Conservation (phyloP, 495 filamentous ascomycete genomes). For the Aspergillus heteromorphus region DNA sequence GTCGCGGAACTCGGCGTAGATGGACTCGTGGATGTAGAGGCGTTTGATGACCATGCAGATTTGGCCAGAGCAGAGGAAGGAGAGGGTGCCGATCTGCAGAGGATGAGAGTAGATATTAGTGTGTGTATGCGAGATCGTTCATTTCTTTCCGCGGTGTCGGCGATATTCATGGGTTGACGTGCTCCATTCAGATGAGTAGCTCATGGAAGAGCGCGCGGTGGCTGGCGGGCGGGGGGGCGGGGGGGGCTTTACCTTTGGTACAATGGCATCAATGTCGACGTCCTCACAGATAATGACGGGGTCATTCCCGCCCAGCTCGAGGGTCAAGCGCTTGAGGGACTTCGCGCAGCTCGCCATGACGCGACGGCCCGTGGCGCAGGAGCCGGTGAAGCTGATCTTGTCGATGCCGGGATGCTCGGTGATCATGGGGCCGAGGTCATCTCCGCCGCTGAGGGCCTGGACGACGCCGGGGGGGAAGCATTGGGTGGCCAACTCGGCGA, state of each 20-base stretch:
- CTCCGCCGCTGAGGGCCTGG: slow-evolving; percentile 63
- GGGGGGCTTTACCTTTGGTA: slow-evolving; percentile 42
- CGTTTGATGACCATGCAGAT: slow-evolving; percentile 56
- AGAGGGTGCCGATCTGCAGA: slow-evolving; percentile 34
- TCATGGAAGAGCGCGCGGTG: too few species aligned
- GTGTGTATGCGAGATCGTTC: too few species aligned
- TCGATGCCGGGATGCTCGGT: slow-evolving; percentile 54
- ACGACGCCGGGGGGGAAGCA: slow-evolving; percentile 63
- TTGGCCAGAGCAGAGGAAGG: slow-evolving; percentile 49
- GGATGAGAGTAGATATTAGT: not conserved
- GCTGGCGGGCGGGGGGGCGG: too few species aligned
- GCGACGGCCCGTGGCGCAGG: slow-evolving; percentile 56
- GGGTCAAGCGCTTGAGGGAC: slow-evolving; percentile 56
- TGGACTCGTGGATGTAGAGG: slow-evolving; percentile 60
- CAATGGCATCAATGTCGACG: slow-evolving; percentile 54
- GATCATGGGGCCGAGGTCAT: slow-evolving; percentile 55
- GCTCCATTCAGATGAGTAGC: too few species aligned
- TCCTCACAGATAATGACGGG: slow-evolving; percentile 56
- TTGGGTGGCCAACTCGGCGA: slow-evolving; percentile 54
- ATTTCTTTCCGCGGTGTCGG: too few species aligned
- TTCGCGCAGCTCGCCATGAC: slow-evolving; percentile 56
- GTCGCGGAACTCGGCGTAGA: slow-evolving; percentile 56
- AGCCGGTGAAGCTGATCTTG: slow-evolving; percentile 68
- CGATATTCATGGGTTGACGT: too few species aligned
- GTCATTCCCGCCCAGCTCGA: slow-evolving; percentile 62